Conservation (phyloP, 176 grass and related monocot genomes). For the Oropetium thomaeum region DNA sequence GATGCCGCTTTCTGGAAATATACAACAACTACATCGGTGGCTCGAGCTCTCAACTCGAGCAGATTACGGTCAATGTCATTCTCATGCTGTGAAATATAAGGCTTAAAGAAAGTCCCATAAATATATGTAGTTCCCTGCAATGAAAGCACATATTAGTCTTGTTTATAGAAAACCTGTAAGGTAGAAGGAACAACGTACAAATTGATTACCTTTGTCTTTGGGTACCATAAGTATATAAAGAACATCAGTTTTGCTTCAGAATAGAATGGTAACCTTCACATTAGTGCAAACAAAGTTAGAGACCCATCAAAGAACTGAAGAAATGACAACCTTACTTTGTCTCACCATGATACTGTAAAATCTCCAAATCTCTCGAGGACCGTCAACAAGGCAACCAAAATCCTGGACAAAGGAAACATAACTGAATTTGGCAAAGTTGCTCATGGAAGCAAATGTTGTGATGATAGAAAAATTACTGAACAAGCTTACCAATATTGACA, state of each 20-base stretch:
- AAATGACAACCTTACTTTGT: not conserved
- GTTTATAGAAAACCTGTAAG: conserved; percentile 23
- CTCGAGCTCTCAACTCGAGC: conserved; percentile 82
- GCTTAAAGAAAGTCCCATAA: conserved; percentile 91
- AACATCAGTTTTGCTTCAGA: conserved; percentile 83
- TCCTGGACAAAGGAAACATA: conserved; percentile 53
- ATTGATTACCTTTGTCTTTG: conserved; percentile 85
- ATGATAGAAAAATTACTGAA: conserved; percentile 20
- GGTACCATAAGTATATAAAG: conserved; percentile 95
- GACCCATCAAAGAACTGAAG: conserved; percentile 24
- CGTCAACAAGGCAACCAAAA: conserved; percentile 86
- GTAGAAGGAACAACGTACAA: conserved; percentile 9
- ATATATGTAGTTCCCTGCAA: conserved; percentile 88
- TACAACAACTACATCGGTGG: conserved; percentile 53
- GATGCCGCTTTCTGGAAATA: conserved; percentile 78
- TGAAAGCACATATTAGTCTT: conserved; percentile 24
- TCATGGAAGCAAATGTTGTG: not conserved
- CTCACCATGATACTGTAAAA: conserved; percentile 90
- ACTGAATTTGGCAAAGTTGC: conserved; percentile 2
- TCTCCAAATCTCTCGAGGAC: conserved; percentile 96
- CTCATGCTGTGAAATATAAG: conserved; percentile 93
- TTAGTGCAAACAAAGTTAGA: conserved; percentile 38
- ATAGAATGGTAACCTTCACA: conserved; percentile 90
- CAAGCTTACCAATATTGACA: conserved; percentile 88
- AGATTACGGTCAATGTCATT: conserved; percentile 94